Conservation (phyloP, 164 flowering plant genomes). For the Tetrastigma voinierianum region DNA sequence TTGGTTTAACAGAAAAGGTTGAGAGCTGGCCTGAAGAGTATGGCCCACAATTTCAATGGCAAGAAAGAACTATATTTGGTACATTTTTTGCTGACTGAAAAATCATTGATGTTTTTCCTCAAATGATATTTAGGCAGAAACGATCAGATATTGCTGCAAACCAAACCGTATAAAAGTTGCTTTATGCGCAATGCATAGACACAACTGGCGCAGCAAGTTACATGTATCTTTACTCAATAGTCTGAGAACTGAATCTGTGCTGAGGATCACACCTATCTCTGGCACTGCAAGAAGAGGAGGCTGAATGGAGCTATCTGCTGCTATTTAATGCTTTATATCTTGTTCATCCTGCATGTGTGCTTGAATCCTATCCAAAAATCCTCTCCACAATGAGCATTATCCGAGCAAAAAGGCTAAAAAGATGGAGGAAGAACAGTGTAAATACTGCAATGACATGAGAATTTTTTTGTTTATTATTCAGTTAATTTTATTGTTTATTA, state of each 20-base stretch:
- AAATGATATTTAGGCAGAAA: conserved; percentile 62
- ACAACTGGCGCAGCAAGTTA: conserved; percentile 90
- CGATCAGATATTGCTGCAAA: conserved; percentile 71
- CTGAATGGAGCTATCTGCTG: conserved; percentile 78
- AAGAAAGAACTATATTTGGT: background rate
- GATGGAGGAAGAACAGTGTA: conserved; percentile 44
- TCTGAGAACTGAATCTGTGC: conserved; percentile 51
- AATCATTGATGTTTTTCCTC: background rate
- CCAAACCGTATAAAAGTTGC: conserved; percentile 74
- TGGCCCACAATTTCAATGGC: conserved; percentile 2
- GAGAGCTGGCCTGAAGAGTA: conserved; percentile 97
- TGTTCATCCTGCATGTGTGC: conserved; percentile 79
- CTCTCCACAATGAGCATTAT: conserved; percentile 35
- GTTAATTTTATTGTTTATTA: conserved; percentile 1
- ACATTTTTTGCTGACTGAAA: background rate
- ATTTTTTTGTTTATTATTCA: background rate
- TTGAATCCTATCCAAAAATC: conserved; percentile 53
- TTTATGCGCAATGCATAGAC: conserved; percentile 88
- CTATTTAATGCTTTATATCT: conserved; percentile 89
- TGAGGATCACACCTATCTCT: conserved; percentile 47
- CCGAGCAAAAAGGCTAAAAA: conserved; percentile 72
- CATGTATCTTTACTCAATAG: conserved; percentile 72
- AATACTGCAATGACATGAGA: conserved; percentile 6
- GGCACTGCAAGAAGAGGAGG: conserved; percentile 67
- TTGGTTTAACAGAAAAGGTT: conserved; percentile 79